Percentiles rank a stretch among this genome's conserved stretches.
Conservation (phyloP, 176 grass and related monocot species). For the Panicum miliaceum region DNA sequence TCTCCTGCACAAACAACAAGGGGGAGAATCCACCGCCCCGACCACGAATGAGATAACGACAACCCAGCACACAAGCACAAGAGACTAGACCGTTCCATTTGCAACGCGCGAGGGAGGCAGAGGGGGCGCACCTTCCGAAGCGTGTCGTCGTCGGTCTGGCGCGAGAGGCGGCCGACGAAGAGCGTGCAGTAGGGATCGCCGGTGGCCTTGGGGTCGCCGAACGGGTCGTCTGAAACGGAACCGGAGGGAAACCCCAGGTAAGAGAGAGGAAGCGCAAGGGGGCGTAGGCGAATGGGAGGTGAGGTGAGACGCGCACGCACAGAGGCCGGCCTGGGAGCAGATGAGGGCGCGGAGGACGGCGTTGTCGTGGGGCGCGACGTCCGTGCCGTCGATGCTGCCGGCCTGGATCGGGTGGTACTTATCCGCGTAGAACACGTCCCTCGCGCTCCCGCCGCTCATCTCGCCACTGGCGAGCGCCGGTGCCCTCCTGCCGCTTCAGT, state of each 20-base stretch:
- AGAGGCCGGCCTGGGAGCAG: conserved; percentile 85
- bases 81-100: conserved; percentile 1
- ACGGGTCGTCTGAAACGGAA: conserved; percentile 72
- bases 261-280: not conserved
- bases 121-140: conserved; percentile 55
- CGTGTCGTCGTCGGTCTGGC: conserved; percentile 69
- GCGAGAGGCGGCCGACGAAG: conserved; percentile 78
- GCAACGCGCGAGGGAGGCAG: not conserved
- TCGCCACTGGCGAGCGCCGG: not conserved
- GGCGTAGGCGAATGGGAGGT: not conserved
- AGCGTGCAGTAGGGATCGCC: conserved; percentile 88
- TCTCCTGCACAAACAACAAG: conserved; percentile 56
- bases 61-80: not conserved
- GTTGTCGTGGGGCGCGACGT: conserved; percentile 89
- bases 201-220: conserved; percentile 76
- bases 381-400: conserved; percentile 98
- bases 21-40: conserved; percentile 6
- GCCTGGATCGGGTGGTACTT: conserved; percentile 92
- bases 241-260: not conserved
- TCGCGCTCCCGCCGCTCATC: conserved; percentile 50
- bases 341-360: conserved; percentile 83
- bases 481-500: not conserved
- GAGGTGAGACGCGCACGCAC: conserved; percentile 31
- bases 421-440: conserved; percentile 87
- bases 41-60: conserved; percentile 23